A percentile compares a stretch with the other conserved stretches of the same genome.
phyloP scores from a whole-genome alignment of 768 basidiomycete species.

The Amanita rubescens region DNA sequence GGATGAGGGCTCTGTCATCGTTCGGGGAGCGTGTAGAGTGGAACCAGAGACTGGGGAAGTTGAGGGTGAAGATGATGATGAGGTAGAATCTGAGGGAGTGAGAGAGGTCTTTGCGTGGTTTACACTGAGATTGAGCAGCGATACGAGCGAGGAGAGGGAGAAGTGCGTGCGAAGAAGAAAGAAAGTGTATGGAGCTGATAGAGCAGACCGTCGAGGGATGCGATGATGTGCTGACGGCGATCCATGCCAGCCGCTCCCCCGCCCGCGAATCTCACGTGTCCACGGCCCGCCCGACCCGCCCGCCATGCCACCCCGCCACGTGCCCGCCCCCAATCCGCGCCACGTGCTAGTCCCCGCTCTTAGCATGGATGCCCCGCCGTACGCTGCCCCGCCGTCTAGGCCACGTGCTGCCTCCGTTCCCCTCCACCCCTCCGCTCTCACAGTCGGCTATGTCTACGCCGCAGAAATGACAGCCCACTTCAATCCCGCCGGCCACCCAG shows the following conservation, averaged over 20 bases:
- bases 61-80: conserved; percentile 48
- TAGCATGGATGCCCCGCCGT: conserved; percentile 11
- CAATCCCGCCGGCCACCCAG: conserved; percentile 47
- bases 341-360: neutral
- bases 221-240: conserved; percentile 64
- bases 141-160: conserved; percentile 48
- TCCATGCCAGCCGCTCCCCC: too few species aligned
- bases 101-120: conserved; percentile 53
- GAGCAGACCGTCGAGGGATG: conserved; percentile 65
- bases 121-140: conserved; percentile 54
- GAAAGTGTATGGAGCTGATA: conserved; percentile 71
- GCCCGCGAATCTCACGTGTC: too few species aligned
- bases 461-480: conserved; percentile 81
- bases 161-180: conserved; percentile 67
- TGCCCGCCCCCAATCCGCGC: too few species aligned
- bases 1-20: conserved; percentile 55
- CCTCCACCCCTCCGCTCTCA: conserved; percentile 27
- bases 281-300: too few species aligned
- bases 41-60: conserved; percentile 51
- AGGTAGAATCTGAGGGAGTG: conserved; percentile 67
- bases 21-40: conserved; percentile 47
- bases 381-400: conserved; percentile 4
- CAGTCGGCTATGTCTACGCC: conserved; percentile 85
- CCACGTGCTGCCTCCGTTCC: conserved; percentile 41
- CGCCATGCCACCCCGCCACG: too few species aligned